Evolutionary conservation across 768 basidiomycete genomes (phyloP).

Genomic region (Boletus fagicola): DNA sequence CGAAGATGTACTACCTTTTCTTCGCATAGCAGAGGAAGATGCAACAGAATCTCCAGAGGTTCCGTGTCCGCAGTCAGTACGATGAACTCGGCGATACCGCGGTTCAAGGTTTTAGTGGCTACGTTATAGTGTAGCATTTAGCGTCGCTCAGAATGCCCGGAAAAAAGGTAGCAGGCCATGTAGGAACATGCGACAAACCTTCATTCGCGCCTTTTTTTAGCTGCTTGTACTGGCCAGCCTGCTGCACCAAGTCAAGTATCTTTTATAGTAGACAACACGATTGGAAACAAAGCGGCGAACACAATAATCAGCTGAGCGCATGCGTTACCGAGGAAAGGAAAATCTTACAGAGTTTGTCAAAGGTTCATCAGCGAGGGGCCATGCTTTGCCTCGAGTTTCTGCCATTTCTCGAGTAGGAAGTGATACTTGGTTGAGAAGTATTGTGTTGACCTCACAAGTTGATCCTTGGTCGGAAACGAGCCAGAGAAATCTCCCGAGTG

Average conservation of each 20-base stretch:
- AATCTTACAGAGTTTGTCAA: slow-evolving; percentile 84
- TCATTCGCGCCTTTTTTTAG: slow-evolving; percentile 99
- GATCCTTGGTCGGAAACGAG: slow-evolving; percentile 76
- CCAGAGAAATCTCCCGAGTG: not conserved
- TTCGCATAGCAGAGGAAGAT: slow-evolving; percentile 95
- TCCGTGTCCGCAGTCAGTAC: slow-evolving; percentile 96
- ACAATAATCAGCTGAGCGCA: not conserved
- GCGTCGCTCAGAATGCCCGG: not conserved
- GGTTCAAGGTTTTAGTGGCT: slow-evolving; percentile 98
- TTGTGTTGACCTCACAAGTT: slow-evolving; percentile 70
- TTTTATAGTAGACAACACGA: slow-evolving; percentile 29
- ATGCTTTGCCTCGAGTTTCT: slow-evolving; percentile 75
- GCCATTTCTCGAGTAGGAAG: slow-evolving; percentile 45
- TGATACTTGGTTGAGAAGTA: slow-evolving; percentile 1
- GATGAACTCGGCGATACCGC: slow-evolving; percentile 97
- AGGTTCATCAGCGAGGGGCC: slow-evolving; percentile 80
- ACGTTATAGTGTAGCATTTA: slow-evolving; percentile 10
- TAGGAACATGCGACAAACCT: slow-evolving; percentile 48
- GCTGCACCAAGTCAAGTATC: slow-evolving; percentile 95
- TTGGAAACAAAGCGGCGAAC: not conserved
- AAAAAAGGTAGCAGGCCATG: not conserved
- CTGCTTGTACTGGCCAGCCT: slow-evolving; percentile 96
- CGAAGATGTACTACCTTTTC: slow-evolving; percentile 69
- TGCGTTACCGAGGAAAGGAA: not conserved
- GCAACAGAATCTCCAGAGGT: slow-evolving; percentile 95